Evolutionary conservation across 2,329 filamentous ascomycete species (phyloP).

Genomic region (Nannizziopsis barbatae): DNA sequence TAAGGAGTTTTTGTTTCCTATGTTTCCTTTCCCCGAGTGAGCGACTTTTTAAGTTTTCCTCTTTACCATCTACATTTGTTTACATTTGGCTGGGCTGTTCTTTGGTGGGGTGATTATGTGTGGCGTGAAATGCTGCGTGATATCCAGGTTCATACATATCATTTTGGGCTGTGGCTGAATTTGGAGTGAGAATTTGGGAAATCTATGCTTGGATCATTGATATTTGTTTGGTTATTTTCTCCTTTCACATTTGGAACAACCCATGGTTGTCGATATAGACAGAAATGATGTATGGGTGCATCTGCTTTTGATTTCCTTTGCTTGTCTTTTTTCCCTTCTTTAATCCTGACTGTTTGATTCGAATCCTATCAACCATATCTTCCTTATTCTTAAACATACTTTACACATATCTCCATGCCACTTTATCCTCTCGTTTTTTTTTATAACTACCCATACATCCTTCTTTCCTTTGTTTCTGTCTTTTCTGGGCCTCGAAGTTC

Average conservation of each 20-base stretch:
- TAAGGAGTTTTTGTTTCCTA: slow-evolving; percentile 12
- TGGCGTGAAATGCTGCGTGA: slow-evolving; percentile 12
- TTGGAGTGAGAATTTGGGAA: slow-evolving; percentile 11
- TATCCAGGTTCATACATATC: slow-evolving; percentile 15
- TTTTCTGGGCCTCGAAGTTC: too few relatives aligned
- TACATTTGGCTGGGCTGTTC: slow-evolving; percentile 11
- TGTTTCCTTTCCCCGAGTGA: slow-evolving; percentile 4
- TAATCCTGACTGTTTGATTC: too few relatives aligned
- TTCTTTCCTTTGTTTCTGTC: too few relatives aligned
- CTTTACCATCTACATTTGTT: slow-evolving; percentile 7
- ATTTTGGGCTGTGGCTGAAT: slow-evolving; percentile 12
- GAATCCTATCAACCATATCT: too few relatives aligned
- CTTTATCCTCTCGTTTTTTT: too few relatives aligned
- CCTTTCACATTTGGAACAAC: slow-evolving; percentile 2
- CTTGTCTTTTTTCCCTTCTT: neutral
- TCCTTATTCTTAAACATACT: too few relatives aligned
- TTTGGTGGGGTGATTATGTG: slow-evolving; percentile 10
- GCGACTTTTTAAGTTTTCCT: slow-evolving; percentile 3
- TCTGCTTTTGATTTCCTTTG: neutral
- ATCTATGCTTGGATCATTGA: slow-evolving; percentile 3
- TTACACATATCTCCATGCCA: too few relatives aligned
- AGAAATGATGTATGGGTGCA: slow-evolving; percentile 14
- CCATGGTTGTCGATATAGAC: slow-evolving; percentile 10
- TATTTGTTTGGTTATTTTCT: slow-evolving; percentile 5
- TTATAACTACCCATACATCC: too few relatives aligned